Evolutionary conservation across 331 rosid species (phyloP).

Genomic region (Rhamnella rubrinervis): DNA sequence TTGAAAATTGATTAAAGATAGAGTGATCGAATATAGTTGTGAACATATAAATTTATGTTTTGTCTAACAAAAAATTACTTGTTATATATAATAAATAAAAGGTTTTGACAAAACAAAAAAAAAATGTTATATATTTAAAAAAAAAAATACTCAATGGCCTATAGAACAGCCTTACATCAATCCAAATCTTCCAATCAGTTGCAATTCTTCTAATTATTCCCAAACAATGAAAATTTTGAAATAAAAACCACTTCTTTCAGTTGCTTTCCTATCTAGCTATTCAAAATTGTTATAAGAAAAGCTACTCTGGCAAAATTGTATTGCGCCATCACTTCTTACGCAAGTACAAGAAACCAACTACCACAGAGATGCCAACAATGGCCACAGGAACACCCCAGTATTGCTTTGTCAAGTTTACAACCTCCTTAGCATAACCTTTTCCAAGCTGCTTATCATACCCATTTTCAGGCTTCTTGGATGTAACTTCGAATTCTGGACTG

Average conservation of each 20-base stretch:
- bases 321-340: slow-evolving; percentile 51
- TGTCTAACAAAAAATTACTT: no score
- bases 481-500: slow-evolving; percentile 28
- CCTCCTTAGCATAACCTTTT: slow-evolving; percentile 31
- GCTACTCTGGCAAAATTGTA: slow-evolving; percentile 11
- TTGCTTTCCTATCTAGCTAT: slow-evolving; percentile 19
- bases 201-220: not conserved
- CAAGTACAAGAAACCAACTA: slow-evolving; percentile 50
- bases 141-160: no score
- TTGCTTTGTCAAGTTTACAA: slow-evolving; percentile 46
- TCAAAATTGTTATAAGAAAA: slow-evolving; percentile 36
- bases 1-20: no score
- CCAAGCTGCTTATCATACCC: slow-evolving; percentile 34
- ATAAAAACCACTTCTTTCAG: slow-evolving; percentile 14
- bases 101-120: no score
- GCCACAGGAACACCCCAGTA: slow-evolving; percentile 60
- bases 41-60: no score
- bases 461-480: slow-evolving; percentile 23
- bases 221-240: not conserved
- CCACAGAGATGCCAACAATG: slow-evolving; percentile 53
- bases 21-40: no score
- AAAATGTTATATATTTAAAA: no score
- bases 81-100: no score
- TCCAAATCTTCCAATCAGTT: not conserved
- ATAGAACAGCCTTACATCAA: not conserved